A percentile compares a stretch with the other conserved stretches of the same genome.
Evolutionary conservation across 1,284 basidiomycete species (phyloP).

Genomic region (Golubevia sp.): DNA sequence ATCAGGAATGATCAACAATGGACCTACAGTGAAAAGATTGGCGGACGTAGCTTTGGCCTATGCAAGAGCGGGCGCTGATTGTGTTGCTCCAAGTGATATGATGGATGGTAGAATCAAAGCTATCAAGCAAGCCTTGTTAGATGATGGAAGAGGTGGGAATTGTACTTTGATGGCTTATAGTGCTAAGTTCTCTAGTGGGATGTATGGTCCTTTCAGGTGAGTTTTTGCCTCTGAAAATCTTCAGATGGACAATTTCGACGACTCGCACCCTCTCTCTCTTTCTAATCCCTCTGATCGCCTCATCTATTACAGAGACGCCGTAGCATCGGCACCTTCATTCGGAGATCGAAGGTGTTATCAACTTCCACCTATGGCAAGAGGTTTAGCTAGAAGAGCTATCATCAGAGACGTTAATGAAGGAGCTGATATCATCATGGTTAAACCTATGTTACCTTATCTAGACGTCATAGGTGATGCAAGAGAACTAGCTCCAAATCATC

Average conservation of each 20-base stretch:
- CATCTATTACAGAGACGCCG: slow-evolving; percentile 75
- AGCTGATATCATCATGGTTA: slow-evolving; percentile 99
- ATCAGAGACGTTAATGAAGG: slow-evolving; percentile 79
- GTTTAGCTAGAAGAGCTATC: slow-evolving; percentile 89
- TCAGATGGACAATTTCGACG: background rate
- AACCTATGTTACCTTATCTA: slow-evolving; percentile 92
- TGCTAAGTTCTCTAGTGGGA: slow-evolving; percentile 95
- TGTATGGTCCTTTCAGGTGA: slow-evolving; percentile 96
- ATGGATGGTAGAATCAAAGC: slow-evolving; percentile 93
- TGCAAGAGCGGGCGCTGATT: slow-evolving; percentile 91
- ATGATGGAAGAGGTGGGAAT: slow-evolving; percentile 74
- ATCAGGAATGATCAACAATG: slow-evolving; percentile 72
- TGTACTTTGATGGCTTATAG: slow-evolving; percentile 91
- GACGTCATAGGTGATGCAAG: slow-evolving; percentile 92
- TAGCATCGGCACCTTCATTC: slow-evolving; percentile 89
- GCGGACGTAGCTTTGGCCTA: slow-evolving; percentile 91
- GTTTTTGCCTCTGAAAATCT: slow-evolving; percentile 24
- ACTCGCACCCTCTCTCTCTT: background rate
- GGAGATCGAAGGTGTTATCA: slow-evolving; percentile 98
- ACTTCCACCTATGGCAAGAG: slow-evolving; percentile 83
- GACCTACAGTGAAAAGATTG: slow-evolving; percentile 72
- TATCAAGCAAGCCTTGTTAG: slow-evolving; percentile 85
- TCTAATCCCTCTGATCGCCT: background rate
- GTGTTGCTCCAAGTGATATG: slow-evolving; percentile 99
- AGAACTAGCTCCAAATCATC: slow-evolving; percentile 79